Base-by-base conservation (phyloP, 2,329 filamentous ascomycete species). In the Coleophoma eucalyptorum region DNA sequence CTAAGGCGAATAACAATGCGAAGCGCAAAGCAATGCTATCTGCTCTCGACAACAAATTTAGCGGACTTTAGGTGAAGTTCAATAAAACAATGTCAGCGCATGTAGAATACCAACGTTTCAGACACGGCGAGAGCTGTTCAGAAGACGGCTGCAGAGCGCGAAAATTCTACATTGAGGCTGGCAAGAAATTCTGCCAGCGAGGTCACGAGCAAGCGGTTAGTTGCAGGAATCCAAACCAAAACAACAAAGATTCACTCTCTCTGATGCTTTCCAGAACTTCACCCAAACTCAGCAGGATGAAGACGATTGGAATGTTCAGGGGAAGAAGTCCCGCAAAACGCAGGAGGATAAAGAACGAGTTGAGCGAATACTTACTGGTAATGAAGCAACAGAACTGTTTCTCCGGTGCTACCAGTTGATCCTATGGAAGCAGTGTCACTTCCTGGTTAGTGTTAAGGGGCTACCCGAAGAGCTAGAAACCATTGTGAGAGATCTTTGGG, bases 351-450 rank as follows among this genome's bases (percentile, higher is more conserved):
- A 80, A 55, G 80, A 82, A 61, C 67, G 70, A 20, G 73, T 74
- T 48, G 73, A 80, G 62, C 73, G 73, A 52, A 78, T 85, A 62
- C 74, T 89, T 46, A 67, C 67, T 5, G 92, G 92, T 40, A 74
- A 80, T 43, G 78, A 82, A 48, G 93, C 87, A 13, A 82, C 84
- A 56, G 82, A 87, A 55, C 79, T 97, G 20, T 97, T 89, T 65
- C 75, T 97, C 34, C 87, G 96, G 65, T 87, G 83, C 56, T 80
- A 95, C 52, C 93, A 97, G 68, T 74, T 96, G 32, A 79, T 97
- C 44, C 72, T 99, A 26, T 84, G 91, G 65, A 89, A 87, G 63
- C 93, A 97, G 72, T 72, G 90, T 15, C 71, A 81, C 62, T 92
- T 86, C 76, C 74, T 97, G 31, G 73, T 96, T 13, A 72, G 80